Evolutionary conservation across 2,329 filamentous ascomycete species (phyloP), one percentile per base, ranked within the genome.

Genomic region (Pyrenochaeta sp.): DNA sequence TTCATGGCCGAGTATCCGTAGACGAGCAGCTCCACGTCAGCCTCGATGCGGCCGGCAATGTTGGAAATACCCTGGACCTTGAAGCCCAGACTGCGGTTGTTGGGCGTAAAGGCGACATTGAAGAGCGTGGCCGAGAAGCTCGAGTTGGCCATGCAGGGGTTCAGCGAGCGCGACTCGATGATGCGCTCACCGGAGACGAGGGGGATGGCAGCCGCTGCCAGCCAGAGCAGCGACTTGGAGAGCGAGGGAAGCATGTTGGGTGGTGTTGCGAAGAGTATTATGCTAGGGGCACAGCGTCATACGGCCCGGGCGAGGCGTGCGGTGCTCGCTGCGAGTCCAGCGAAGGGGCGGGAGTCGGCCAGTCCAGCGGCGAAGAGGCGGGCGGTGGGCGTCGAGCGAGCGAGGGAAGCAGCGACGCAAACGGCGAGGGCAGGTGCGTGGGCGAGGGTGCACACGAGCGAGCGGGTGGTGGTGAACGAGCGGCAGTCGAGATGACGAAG

Each of bases 91-190:
- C 85, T 86, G 59, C 81, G 80, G 74, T 96, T 95, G 67, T 80
- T 77, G 21, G 89, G 88, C 2, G 86, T 90, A 73, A 89, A 90
- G 53, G 84, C 76, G 70, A 96, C 88, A 60, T 95, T 87, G 82
- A 96, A 96, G 46, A 94, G 81, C 60, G 87, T 91, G 60, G 92
- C 91, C 4, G 89, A 88, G 85, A 96, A 95, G 65, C 85, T 86
- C 19, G 89, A 93, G 72, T 93, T 87, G 46, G 84, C 78, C 79
- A 92, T 88, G 74, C 92, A 96, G 32, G 88, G 82, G 72, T 89
- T 91, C 58, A 96, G 81, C 18, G 92, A 95, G 67, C 82, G 89
- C 42, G 92, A 94, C 61, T 86, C 79, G 63, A 97, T 88, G 36
- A 56, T 36, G 44, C 57, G 55, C 65, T 84, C 79, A 51, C 83